These are phyloP conservation scores for Allium sativum DNA, from an alignment of 106 monocot genomes.

Conservation along the genomic window DNA sequence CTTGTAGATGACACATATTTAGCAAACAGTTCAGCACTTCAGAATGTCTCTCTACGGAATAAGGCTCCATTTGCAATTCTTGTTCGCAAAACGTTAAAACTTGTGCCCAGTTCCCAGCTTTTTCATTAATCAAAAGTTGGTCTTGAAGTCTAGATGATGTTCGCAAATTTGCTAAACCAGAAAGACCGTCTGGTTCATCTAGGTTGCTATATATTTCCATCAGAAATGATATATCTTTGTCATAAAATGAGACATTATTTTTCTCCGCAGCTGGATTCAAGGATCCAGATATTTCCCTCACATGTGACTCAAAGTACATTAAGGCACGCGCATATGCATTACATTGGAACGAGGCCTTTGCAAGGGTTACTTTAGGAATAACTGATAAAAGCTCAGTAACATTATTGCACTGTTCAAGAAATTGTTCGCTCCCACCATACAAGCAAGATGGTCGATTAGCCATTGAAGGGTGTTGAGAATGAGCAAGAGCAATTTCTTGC, in stretches of 20 bases:
- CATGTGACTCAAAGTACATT: slow-evolving; percentile 85
- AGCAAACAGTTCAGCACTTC: slow-evolving; percentile 88
- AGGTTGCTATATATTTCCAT: slow-evolving; percentile 97
- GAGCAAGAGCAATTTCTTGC: slow-evolving; percentile 81
- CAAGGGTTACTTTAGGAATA: slow-evolving; percentile 95
- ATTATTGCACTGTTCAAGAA: slow-evolving; percentile 68
- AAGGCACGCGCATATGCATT: slow-evolving; percentile 91
- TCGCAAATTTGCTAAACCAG: slow-evolving; percentile 76
- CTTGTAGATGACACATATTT: slow-evolving; percentile 98
- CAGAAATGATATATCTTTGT: slow-evolving; percentile 89
- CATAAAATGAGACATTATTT: slow-evolving; percentile 45
- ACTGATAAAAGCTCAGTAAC: slow-evolving; percentile 75
- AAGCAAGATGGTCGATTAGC: slow-evolving; percentile 29
- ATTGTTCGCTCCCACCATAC: slow-evolving; percentile 15
- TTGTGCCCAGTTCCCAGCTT: slow-evolving; percentile 96
- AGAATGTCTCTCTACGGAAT: slow-evolving; percentile 80
- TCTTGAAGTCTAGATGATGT: slow-evolving; percentile 66
- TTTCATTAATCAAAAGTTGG: slow-evolving; percentile 89
- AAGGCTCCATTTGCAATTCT: slow-evolving; percentile 86
- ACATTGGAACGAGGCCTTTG: slow-evolving; percentile 76
- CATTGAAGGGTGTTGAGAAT: slow-evolving; percentile 24
- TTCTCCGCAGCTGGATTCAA: slow-evolving; percentile 84
- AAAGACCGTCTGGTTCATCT: slow-evolving; percentile 96
- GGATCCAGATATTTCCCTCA: slow-evolving; percentile 77
- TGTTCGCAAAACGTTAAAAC: slow-evolving; percentile 86